phyloP scores from a whole-genome alignment of 2,329 filamentous ascomycete species.

The Neofusicoccum sp. region DNA sequence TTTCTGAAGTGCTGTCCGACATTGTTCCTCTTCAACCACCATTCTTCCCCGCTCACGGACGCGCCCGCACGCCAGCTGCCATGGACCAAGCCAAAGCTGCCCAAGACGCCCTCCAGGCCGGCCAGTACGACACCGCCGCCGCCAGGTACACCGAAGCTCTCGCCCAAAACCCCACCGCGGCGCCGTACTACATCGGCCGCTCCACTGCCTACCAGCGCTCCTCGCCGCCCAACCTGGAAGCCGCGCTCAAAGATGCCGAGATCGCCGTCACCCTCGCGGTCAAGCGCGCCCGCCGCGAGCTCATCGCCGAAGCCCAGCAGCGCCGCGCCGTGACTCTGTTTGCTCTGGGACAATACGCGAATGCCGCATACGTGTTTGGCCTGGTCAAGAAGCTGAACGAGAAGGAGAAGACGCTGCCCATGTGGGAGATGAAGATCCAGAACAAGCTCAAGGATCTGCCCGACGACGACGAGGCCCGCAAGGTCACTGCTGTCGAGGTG shows the following conservation, averaged over 20 bases:
- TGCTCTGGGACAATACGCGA: constrained; percentile 67
- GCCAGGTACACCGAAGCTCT: constrained; percentile 65
- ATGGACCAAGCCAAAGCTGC: constrained; percentile 59
- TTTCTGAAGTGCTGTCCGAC: neutral
- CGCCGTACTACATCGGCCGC: constrained; percentile 77
- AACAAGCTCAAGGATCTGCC: constrained; percentile 51
- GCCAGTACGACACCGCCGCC: constrained; percentile 68
- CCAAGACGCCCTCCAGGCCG: constrained; percentile 57
- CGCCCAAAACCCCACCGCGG: constrained; percentile 61
- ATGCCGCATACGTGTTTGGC: constrained; percentile 70
- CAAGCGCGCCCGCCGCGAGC: constrained; percentile 69
- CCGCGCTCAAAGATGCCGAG: constrained; percentile 48
- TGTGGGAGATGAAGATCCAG: constrained; percentile 59
- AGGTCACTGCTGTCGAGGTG: constrained; percentile 45
- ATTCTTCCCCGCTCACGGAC: neutral
- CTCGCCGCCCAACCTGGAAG: constrained; percentile 47
- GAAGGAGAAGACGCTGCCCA: constrained; percentile 53
- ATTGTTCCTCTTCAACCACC: neutral
- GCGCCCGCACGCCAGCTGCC: neutral
- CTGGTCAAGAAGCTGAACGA: constrained; percentile 53
- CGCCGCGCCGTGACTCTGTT: constrained; percentile 73
- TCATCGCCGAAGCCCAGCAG: constrained; percentile 78
- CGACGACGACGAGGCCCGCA: constrained; percentile 48
- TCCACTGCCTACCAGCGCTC: constrained; percentile 73
- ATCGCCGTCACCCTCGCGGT: constrained; percentile 62